These are phyloP conservation scores for Podila verticillata DNA, from an alignment of 192 early-diverging fungal species.

Conservation along the genomic window DNA sequence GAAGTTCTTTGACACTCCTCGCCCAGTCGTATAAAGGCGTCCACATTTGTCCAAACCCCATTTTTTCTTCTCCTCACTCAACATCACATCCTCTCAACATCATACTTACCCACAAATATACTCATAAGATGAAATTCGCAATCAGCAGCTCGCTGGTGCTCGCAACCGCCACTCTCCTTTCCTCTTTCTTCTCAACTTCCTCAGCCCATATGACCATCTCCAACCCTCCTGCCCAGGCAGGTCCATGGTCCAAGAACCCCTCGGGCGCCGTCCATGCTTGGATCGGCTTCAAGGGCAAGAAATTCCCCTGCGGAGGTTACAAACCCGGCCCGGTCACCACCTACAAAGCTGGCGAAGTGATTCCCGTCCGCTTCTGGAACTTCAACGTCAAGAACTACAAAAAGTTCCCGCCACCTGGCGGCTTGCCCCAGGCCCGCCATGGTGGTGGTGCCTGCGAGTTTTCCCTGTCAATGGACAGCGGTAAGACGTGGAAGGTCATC, in stretches of 20 bases:
- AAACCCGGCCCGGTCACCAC: slow-evolving; percentile 35
- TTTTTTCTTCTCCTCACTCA: neutral
- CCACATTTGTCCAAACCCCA: neutral
- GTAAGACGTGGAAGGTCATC: slow-evolving; percentile 56
- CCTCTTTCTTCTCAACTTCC: slow-evolving; percentile 5
- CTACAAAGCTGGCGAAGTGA: slow-evolving; percentile 31
- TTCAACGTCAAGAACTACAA: slow-evolving; percentile 21
- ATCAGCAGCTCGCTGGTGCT: slow-evolving; percentile 2
- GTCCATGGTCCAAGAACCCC: slow-evolving; percentile 15
- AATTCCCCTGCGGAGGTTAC: slow-evolving; percentile 23
- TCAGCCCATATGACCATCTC: slow-evolving; percentile 25
- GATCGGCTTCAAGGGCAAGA: slow-evolving; percentile 17
- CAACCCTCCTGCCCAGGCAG: slow-evolving; percentile 21
- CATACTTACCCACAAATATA: neutral
- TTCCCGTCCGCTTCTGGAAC: slow-evolving; percentile 22
- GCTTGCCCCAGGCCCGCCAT: slow-evolving; percentile 46
- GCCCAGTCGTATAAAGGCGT: too few species aligned
- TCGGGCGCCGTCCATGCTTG: slow-evolving; percentile 6
- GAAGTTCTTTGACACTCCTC: too few species aligned
- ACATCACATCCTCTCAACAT: neutral
- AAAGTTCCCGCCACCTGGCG: slow-evolving; percentile 23
- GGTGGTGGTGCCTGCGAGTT: slow-evolving; percentile 18
- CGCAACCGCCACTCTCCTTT: neutral
- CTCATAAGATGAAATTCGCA: neutral
- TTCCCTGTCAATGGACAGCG: slow-evolving; percentile 55